Evolutionary conservation across 352 stramenopile species (phyloP).

Genomic region (Globisporangium paroecandrum): DNA sequence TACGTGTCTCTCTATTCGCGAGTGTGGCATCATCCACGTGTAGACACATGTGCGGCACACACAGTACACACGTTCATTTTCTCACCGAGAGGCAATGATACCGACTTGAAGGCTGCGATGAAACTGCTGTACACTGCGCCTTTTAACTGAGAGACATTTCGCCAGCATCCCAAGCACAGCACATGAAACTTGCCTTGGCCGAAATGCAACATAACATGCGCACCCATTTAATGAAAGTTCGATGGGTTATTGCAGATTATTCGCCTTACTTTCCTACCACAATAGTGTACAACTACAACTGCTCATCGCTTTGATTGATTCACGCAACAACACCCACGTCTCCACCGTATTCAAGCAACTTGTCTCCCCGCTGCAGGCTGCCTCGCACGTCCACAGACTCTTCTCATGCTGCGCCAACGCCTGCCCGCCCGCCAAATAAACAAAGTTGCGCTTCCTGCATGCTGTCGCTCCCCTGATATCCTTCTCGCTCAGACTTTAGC

Average conservation of each 20-base stretch:
- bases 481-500: neutral
- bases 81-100: neutral
- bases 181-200: neutral
- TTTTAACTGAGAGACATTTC: neutral
- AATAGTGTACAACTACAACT: constrained; percentile 1
- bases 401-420: neutral
- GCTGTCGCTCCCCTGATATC: neutral
- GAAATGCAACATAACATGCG: neutral
- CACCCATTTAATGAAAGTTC: neutral
- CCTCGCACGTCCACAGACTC: neutral
- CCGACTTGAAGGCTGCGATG: neutral
- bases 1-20: neutral
- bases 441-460: neutral
- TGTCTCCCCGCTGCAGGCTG: neutral
- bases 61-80: neutral
- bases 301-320: neutral
- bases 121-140: neutral
- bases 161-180: neutral
- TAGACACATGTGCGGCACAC: neutral
- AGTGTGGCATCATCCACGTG: neutral
- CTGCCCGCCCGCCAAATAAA: neutral
- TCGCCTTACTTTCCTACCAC: neutral
- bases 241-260: constrained; percentile 2
- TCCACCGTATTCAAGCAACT: neutral
- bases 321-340: neutral